Evolutionary conservation across 2,329 filamentous ascomycete genomes (phyloP).

Genomic region (Fusarium palustre): DNA sequence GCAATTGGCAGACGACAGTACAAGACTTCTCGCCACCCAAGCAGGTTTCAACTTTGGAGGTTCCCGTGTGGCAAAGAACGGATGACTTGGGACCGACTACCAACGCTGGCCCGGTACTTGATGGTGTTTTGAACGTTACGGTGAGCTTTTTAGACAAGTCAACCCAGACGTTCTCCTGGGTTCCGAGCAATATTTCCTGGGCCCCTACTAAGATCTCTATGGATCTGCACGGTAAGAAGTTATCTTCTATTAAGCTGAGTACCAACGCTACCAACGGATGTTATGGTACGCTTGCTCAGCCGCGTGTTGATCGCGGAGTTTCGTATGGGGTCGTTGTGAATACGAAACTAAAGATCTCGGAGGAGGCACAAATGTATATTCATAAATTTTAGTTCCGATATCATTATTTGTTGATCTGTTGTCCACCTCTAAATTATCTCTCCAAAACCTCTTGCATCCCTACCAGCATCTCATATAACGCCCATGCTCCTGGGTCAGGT

Average conservation of each 20-base stretch:
- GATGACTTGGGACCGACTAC: background rate
- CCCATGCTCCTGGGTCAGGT: constrained; percentile 73
- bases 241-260: background rate
- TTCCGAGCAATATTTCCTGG: background rate
- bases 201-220: background rate
- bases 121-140: background rate
- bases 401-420: background rate
- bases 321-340: background rate
- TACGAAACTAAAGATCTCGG: rapidly evolving
- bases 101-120: background rate
- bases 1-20: background rate
- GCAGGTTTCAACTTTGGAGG: background rate
- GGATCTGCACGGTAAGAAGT: background rate
- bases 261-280: background rate
- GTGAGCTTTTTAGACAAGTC: background rate
- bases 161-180: background rate
- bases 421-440: background rate
- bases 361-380: background rate
- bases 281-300: background rate
- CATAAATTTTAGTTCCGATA: background rate
- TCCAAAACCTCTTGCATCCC: background rate
- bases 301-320: background rate
- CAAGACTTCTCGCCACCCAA: background rate
- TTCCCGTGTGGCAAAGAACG: background rate
- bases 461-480: background rate